Evolutionary conservation across 1,284 basidiomycete genomes (phyloP).

Genomic region (Moesziomyces sp.): DNA sequence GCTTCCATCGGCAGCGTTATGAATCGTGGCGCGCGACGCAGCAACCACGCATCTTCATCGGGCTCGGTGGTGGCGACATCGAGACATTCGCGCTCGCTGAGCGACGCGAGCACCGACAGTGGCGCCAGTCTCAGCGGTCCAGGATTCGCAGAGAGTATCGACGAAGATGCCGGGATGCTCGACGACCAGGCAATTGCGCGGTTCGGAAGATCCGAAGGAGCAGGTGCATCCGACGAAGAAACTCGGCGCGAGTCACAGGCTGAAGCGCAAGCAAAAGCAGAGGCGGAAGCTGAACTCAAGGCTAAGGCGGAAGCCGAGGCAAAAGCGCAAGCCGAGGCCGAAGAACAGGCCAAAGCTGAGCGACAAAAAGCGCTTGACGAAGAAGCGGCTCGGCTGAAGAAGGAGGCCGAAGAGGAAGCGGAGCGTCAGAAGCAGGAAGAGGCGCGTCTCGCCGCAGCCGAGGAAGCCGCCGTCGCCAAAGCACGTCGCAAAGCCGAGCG

Average conservation of each 20-base stretch:
- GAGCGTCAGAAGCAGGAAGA: slow-evolving; percentile 40
- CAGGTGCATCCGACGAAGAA: not conserved
- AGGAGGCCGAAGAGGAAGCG: slow-evolving; percentile 42
- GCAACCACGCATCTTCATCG: not conserved
- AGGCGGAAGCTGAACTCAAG: slow-evolving; percentile 7
- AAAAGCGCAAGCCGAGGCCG: slow-evolving; percentile 2
- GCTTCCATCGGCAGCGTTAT: slow-evolving; percentile 41
- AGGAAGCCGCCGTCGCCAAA: slow-evolving; percentile 60
- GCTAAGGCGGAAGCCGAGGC: slow-evolving; percentile 15
- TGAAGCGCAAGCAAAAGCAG: slow-evolving; percentile 10
- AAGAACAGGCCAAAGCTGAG: slow-evolving; percentile 14
- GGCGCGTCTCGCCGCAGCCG: slow-evolving; percentile 43
- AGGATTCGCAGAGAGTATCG: slow-evolving; percentile 34
- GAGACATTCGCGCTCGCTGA: slow-evolving; percentile 27
- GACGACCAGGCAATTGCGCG: slow-evolving; percentile 47
- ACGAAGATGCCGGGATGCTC: slow-evolving; percentile 58
- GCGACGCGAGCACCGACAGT: slow-evolving; percentile 42
- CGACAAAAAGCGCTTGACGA: slow-evolving; percentile 19
- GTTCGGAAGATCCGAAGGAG: slow-evolving; percentile 13
- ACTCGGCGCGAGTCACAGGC: slow-evolving; percentile 4
- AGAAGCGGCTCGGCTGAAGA: slow-evolving; percentile 17
- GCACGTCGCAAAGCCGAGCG: slow-evolving; percentile 52
- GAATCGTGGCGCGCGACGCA: slow-evolving; percentile 24
- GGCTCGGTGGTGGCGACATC: slow-evolving; percentile 3
- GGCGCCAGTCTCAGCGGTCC: slow-evolving; percentile 17